Conservation (phyloP, 257 asterid species). For the Nicotiana sylvestris region DNA sequence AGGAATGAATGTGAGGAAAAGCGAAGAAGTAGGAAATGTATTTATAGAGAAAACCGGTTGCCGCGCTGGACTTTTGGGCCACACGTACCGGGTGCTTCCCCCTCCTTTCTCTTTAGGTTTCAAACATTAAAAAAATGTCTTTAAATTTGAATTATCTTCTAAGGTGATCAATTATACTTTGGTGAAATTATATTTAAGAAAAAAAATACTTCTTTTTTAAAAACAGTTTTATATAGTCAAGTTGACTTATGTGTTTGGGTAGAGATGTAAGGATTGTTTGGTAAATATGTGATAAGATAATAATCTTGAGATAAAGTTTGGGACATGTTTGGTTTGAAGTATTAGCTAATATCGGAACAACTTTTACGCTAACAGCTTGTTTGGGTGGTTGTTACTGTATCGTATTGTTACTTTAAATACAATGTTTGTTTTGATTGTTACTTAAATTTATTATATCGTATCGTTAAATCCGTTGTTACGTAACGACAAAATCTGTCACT, state of each 20-base stretch:
- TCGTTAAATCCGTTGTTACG: too few species aligned
- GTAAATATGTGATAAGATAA: too few species aligned
- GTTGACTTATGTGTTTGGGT: background rate
- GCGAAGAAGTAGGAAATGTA: constrained; percentile 18
- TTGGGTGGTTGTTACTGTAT: too few species aligned
- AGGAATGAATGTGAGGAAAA: constrained; percentile 13
- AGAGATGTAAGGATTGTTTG: background rate
- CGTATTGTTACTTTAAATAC: too few species aligned
- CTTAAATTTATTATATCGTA: too few species aligned
- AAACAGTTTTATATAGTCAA: background rate
- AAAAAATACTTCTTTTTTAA: background rate
- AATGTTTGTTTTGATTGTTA: too few species aligned
- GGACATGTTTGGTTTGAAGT: too few species aligned
- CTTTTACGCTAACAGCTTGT: too few species aligned
- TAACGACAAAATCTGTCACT: too few species aligned
- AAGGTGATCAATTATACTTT: background rate
- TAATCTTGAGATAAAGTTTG: too few species aligned
- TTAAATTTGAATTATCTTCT: background rate
- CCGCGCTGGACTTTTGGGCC: constrained; percentile 30
- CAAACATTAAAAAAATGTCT: too few species aligned
- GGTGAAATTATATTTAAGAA: background rate
- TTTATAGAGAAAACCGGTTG: constrained; percentile 32
- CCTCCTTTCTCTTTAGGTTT: background rate
- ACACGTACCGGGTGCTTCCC: constrained; percentile 23
- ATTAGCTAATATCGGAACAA: too few species aligned